phyloP scores from a whole-genome alignment of 2,329 filamentous ascomycete species.

The Aspergillus calidoustus region DNA sequence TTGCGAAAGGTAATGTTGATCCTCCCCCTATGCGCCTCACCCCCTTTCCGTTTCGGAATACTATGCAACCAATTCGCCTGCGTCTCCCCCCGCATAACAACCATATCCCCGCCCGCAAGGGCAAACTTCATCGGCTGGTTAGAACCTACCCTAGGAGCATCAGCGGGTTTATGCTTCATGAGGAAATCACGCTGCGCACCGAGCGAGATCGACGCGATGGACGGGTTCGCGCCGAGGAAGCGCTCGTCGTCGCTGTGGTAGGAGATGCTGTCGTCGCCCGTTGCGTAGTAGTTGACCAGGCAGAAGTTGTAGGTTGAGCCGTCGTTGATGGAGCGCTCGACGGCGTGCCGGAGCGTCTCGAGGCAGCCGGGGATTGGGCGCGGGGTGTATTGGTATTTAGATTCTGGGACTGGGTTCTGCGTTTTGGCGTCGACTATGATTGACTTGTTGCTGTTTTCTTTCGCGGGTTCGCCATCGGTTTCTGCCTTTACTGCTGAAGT shows the following conservation, averaged over 20 bases:
- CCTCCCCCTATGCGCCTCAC: constrained; percentile 65
- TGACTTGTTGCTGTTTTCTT: background rate
- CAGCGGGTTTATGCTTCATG: constrained; percentile 73
- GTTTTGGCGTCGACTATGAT: constrained; percentile 49
- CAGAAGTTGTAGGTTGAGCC: constrained; percentile 72
- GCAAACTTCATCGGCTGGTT: constrained; percentile 54
- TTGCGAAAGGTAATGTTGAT: constrained; percentile 80
- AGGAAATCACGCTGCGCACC: constrained; percentile 75
- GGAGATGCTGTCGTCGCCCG: constrained; percentile 74
- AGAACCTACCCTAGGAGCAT: constrained; percentile 35
- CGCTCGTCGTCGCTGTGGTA: constrained; percentile 82
- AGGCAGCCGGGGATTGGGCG: constrained; percentile 74
- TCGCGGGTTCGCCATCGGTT: background rate
- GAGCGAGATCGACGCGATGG: constrained; percentile 75
- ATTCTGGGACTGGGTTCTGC: constrained; percentile 42
- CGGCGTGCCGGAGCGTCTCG: constrained; percentile 63
- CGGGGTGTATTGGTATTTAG: constrained; percentile 65
- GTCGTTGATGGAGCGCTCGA: constrained; percentile 67
- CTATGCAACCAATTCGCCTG: constrained; percentile 78
- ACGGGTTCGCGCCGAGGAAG: constrained; percentile 71
- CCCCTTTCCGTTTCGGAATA: constrained; percentile 73
- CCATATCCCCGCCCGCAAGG: constrained; percentile 73
- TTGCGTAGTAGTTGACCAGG: constrained; percentile 83
- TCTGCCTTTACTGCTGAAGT: background rate
- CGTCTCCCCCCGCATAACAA: constrained; percentile 77